These are phyloP conservation scores for Infundibulicybe gibba DNA, from an alignment of 768 basidiomycete species.

Conservation along the genomic window DNA sequence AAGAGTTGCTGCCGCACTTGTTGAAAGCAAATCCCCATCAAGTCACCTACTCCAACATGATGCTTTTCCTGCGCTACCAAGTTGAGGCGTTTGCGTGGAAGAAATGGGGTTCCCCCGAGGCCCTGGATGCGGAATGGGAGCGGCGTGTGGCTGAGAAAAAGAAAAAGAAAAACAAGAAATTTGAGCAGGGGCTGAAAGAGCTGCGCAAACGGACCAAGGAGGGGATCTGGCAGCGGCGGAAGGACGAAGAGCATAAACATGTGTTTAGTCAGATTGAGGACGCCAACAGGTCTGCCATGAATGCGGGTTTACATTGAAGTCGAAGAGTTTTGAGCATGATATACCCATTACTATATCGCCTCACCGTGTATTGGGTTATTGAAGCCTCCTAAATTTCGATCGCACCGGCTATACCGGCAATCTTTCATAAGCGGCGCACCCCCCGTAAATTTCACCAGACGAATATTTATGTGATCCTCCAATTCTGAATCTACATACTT, in stretches of 20 bases:
- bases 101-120: slow-evolving; percentile 96
- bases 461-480: background rate
- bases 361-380: background rate
- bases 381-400: too few species aligned
- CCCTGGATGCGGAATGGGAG: slow-evolving; percentile 85
- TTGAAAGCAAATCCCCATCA: slow-evolving; percentile 94
- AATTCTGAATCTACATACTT: too few species aligned
- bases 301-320: slow-evolving; percentile 93
- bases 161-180: slow-evolving; percentile 90
- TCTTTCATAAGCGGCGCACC: too few species aligned
- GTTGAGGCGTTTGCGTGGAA: slow-evolving; percentile 97
- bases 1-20: slow-evolving; percentile 87
- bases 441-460: too few species aligned
- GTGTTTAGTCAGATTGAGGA: slow-evolving; percentile 61
- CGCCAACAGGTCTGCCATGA: slow-evolving; percentile 75
- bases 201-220: slow-evolving; percentile 82
- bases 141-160: slow-evolving; percentile 77
- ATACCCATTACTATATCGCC: background rate
- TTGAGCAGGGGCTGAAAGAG: slow-evolving; percentile 86
- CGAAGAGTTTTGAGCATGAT: slow-evolving; percentile 59
- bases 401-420: too few species aligned
- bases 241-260: slow-evolving; percentile 88
- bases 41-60: slow-evolving; percentile 97
- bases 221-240: slow-evolving; percentile 83
- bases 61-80: slow-evolving; percentile 92